phyloP scores from a whole-genome alignment of 23 red algal species.

The Rhodosorus marinus region DNA sequence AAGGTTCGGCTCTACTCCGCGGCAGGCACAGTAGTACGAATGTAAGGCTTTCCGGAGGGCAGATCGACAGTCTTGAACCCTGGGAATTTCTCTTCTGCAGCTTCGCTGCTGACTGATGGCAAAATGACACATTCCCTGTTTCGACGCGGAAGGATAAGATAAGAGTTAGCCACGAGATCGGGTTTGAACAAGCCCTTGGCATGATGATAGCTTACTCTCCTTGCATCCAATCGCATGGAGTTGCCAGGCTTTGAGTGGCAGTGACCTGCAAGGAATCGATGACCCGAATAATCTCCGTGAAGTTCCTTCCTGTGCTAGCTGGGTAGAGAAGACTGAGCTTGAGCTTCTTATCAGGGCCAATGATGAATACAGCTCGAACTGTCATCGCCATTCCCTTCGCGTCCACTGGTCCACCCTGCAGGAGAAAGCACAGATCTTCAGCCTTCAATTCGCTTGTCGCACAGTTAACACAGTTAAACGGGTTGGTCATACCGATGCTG shows the following conservation, averaged over 20 bases:
- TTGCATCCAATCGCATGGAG: conserved; percentile 54
- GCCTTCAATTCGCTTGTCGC: too few species aligned
- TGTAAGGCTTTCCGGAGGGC: background rate
- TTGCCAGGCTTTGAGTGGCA: conserved; percentile 20
- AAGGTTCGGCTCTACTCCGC: too few species aligned
- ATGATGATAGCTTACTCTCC: too few species aligned
- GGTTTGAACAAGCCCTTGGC: too few species aligned
- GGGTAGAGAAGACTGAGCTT: conserved; percentile 53
- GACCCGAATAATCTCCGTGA: conserved; percentile 61
- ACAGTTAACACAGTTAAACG: too few species aligned
- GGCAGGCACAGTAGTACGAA: too few species aligned
- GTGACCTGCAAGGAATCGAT: conserved; percentile 54
- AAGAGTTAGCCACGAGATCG: too few species aligned
- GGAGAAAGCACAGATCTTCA: too few species aligned
- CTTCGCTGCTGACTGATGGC: conserved; percentile 24
- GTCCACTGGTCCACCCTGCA: background rate
- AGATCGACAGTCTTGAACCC: conserved; percentile 7
- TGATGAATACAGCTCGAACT: conserved; percentile 59
- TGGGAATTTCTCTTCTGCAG: conserved; percentile 26
- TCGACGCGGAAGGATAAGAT: too few species aligned
- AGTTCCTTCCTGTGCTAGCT: conserved; percentile 41
- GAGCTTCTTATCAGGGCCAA: conserved; percentile 30
- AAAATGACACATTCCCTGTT: conserved; percentile 37
- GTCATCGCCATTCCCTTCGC: conserved; percentile 22
- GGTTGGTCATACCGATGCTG: too few species aligned